These are phyloP conservation scores for Lenwebbia sp. DNA, from an alignment of 345 rosid species.

Conservation along the genomic window DNA sequence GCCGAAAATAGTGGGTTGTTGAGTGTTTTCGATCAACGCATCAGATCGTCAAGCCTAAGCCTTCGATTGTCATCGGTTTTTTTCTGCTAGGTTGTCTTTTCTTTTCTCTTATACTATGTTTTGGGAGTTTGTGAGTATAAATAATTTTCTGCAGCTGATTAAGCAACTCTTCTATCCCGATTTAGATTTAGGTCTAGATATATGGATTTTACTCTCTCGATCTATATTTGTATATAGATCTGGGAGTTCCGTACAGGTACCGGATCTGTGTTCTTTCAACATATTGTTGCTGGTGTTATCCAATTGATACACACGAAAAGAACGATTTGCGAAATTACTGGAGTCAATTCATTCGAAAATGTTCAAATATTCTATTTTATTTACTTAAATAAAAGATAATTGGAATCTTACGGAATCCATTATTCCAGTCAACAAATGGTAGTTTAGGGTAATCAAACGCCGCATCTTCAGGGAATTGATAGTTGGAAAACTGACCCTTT, in stretches of 20 bases:
- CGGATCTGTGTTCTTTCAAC: no score
- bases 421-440: neutral
- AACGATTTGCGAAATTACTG: neutral
- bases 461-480: neutral
- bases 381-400: neutral
- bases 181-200: no score
- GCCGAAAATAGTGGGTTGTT: neutral
- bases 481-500: neutral
- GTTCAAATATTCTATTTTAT: neutral
- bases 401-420: neutral
- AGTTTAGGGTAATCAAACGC: neutral
- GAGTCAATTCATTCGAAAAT: neutral
- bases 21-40: neutral
- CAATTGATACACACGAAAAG: neutral
- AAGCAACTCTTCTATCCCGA: no score
- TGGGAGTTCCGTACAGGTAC: fast-evolving
- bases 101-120: no score
- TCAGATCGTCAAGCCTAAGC: neutral
- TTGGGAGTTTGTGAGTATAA: no score
- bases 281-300: neutral
- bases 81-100: no score
- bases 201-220: no score
- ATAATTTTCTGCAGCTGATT: no score
- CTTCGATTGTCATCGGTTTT: fast-evolving
- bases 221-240: no score